Base-by-base conservation (phyloP, 441 rosid genomes). In the Adansonia madagascariensis region DNA sequence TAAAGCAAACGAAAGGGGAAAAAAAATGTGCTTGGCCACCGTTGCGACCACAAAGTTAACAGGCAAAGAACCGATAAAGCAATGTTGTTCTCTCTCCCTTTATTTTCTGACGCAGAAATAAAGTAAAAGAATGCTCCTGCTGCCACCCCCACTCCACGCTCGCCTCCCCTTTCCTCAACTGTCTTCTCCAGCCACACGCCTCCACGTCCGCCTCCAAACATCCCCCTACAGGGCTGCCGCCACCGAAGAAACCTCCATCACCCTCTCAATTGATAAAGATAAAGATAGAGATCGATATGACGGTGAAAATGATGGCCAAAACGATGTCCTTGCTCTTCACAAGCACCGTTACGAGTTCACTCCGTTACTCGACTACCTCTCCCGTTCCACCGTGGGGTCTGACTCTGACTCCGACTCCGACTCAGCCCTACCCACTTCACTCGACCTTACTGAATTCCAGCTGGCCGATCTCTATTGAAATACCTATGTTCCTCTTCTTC, bases 391-490 rank as follows among this genome's bases (percentile, higher is more conserved):
- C 15, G 63, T 87, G 8, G 56, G n/a, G n/a, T 14, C 87, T 20
- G 76, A 82, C 8, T 73, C 77, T 3, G 69, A 68, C 17, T 31
- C 84, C 31, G 1, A 27, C 31, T 27, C 31, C 59, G 71, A 60
- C 2, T 76, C 82, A 0, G 80, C 47, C 11, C 71, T 84, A 3
- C 89, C 95, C 7, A 77, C 78, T 35, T 81, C 91, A 2, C 89
- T 91, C 1, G 91, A 89, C 73, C 83, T 87, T 0, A 57, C 82
- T 0, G 99, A 96, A 64, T 88, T 96, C 73, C 81, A 84, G 47
- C 91, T 94, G n/a, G 92, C 90, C 8, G 98, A 92, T 90, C 94
- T 6, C 78, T 96, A 4, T 84, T 96, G 12, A 96, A 90, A 68
- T 82, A 91, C 0, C 88, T 96, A 2, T 88, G 89, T 66, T 86